These are phyloP conservation scores for Podila epigama DNA, from an alignment of 192 early-diverging fungal species.

Conservation along the genomic window DNA sequence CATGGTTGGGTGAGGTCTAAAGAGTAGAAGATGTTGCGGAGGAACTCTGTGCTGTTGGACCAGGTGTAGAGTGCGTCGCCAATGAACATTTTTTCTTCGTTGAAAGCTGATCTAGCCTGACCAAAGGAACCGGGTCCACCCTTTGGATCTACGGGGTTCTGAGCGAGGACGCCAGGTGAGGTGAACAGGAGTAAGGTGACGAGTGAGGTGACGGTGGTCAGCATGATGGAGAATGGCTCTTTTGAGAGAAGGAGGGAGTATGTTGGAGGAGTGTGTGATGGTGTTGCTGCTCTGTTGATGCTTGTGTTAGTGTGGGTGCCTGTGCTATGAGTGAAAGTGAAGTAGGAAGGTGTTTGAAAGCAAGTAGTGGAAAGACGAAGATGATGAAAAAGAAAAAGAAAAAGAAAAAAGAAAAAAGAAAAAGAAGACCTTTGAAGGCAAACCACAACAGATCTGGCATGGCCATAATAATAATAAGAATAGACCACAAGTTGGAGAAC, in stretches of 20 bases:
- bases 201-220: background rate
- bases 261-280: too few species aligned
- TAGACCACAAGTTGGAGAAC: too few species aligned
- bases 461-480: too few species aligned
- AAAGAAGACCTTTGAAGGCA: background rate
- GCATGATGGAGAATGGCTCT: background rate
- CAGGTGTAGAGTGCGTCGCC: background rate
- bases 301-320: background rate
- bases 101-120: background rate
- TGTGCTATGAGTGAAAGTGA: background rate
- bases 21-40: background rate
- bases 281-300: too few species aligned
- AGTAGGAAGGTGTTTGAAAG: background rate
- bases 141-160: background rate
- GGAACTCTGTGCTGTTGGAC: background rate
- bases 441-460: too few species aligned
- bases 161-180: background rate
- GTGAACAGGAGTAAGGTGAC: background rate
- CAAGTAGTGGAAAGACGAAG: background rate
- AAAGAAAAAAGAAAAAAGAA: background rate
- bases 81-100: background rate
- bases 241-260: background rate
- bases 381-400: background rate
- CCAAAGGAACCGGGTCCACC: background rate
- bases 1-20: background rate